Base-by-base conservation (phyloP, 1,284 basidiomycete genomes). In the Apiotrichum siamense region DNA sequence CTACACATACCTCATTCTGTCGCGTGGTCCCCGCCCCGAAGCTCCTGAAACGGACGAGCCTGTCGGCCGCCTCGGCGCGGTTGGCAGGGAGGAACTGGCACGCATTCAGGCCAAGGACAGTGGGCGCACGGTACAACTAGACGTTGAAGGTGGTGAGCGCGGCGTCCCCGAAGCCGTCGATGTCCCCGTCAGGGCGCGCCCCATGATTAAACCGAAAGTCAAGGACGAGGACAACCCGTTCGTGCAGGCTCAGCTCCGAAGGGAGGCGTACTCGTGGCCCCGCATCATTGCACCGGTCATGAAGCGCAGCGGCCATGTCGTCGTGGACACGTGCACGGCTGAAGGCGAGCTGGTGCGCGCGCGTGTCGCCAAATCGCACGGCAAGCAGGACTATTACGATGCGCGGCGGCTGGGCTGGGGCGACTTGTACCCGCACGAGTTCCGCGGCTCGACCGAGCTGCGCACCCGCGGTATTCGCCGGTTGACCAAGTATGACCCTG, bases 321-420 rank as follows among this genome's bases (percentile, higher is more conserved):
- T 94, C 48, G 77, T 98, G 55, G 94, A 98, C 69, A 83, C 85
- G 7, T 99, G 96, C 72, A 86, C 84, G 18, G 66, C 82, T 1
- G 80, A 87, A 75, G 92, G 91, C 86, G 60, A 62, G 88, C 70
- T 86, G 97, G 50, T 92, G 79, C 85, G 94, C 4, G 78, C 94
- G 70, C 96, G 87, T 2, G 84, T 96, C 38, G 85, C 93, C 2
- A 89, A 84, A 64, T 92, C 90, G 1, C 88, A 92, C 72, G 93
- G 93, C 9, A 93, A 90, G 69, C 93, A 97, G 67, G 80, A 83
- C 0, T 98, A 85, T 68, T 92, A 97, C 65, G 96, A 98, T 69
- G 92, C 93, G 1, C 83, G 94, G 40, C 97, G 97, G 74, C 83
- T 87, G 0, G 77, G 75, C 20, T 97, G 93, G 91, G 96, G 96